Evolutionary conservation across 2,329 filamentous ascomycete genomes (phyloP).

Genomic region (Xylariaceae sp.): DNA sequence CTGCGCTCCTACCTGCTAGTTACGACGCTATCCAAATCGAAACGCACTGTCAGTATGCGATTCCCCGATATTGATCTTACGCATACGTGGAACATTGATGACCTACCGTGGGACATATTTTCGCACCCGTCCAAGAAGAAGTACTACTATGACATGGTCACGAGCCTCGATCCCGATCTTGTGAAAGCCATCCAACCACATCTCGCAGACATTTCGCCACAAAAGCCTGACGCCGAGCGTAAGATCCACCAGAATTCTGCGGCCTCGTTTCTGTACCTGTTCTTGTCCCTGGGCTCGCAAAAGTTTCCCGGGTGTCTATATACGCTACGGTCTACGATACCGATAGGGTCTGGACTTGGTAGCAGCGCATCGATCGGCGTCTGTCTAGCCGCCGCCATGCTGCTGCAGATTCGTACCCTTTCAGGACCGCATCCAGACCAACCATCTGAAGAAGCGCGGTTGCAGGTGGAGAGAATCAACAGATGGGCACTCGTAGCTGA

Average conservation of each 20-base stretch:
- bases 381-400: slow-evolving; percentile 80
- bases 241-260: slow-evolving; percentile 86
- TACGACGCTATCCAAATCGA: slow-evolving; percentile 89
- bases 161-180: slow-evolving; percentile 80
- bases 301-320: slow-evolving; percentile 83
- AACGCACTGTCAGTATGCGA: slow-evolving; percentile 80
- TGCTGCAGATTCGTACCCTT: slow-evolving; percentile 85
- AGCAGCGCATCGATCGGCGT: slow-evolving; percentile 95
- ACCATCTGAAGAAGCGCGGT: slow-evolving; percentile 79
- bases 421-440: slow-evolving; percentile 92
- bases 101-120: slow-evolving; percentile 85
- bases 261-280: slow-evolving; percentile 87
- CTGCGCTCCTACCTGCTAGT: slow-evolving; percentile 96
- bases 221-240: slow-evolving; percentile 68
- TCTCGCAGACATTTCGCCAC: slow-evolving; percentile 69
- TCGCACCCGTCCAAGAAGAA: slow-evolving; percentile 84
- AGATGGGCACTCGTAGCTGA: slow-evolving; percentile 97
- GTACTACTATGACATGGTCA: slow-evolving; percentile 89
- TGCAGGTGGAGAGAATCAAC: slow-evolving; percentile 94
- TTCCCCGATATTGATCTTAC: slow-evolving; percentile 90
- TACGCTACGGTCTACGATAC: slow-evolving; percentile 89
- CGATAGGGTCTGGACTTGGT: slow-evolving; percentile 86
- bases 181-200: slow-evolving; percentile 80
- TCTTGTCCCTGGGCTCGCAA: slow-evolving; percentile 80
- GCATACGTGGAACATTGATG: slow-evolving; percentile 93